phyloP scores from a whole-genome alignment of 768 basidiomycete species.

The Trametes punicea region DNA sequence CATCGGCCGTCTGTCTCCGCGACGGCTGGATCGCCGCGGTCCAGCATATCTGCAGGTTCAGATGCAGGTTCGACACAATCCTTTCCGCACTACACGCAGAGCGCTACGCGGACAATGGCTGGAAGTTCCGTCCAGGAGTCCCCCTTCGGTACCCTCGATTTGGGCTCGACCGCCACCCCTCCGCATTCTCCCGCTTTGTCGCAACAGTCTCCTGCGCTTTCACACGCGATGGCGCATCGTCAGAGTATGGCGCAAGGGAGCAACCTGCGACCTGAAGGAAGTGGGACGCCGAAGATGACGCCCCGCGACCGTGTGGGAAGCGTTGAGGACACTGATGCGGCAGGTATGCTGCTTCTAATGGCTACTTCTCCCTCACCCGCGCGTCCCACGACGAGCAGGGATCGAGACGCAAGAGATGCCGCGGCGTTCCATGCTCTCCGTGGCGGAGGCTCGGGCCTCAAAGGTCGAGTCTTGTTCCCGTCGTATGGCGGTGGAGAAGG shows the following conservation, averaged over 20 bases:
- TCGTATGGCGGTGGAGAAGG: conserved; percentile 23
- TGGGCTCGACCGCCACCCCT: conserved; percentile 37
- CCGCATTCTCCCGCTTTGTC: conserved; percentile 24
- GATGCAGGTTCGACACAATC: conserved; percentile 62
- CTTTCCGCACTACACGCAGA: conserved; percentile 63
- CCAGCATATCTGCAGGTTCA: conserved; percentile 65
- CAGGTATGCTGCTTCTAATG: conserved; percentile 81
- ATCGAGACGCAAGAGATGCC: conserved; percentile 47
- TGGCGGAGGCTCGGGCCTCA: conserved; percentile 47
- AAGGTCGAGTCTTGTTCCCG: conserved; percentile 72
- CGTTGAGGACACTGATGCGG: conserved; percentile 66
- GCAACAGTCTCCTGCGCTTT: conserved; percentile 11
- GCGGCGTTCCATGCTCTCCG: conserved; percentile 53
- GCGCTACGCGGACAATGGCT: conserved; percentile 53
- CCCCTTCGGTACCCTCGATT: conserved; percentile 31
- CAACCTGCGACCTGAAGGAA: conserved; percentile 16
- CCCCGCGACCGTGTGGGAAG: conserved; percentile 16
- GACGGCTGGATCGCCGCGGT: conserved; percentile 66
- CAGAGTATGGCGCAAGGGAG: conserved; percentile 10
- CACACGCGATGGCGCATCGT: conserved; percentile 20
- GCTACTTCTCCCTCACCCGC: conserved; percentile 84
- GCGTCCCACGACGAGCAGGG: conserved; percentile 47
- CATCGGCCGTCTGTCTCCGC: conserved; percentile 56
- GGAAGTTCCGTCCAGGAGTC: conserved; percentile 36
- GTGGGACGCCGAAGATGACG: conserved; percentile 25